Evolutionary conservation across 1,284 basidiomycete genomes (phyloP), one percentile per base, ranked within the genome.

Genomic region (Ustilago cynodontis): DNA sequence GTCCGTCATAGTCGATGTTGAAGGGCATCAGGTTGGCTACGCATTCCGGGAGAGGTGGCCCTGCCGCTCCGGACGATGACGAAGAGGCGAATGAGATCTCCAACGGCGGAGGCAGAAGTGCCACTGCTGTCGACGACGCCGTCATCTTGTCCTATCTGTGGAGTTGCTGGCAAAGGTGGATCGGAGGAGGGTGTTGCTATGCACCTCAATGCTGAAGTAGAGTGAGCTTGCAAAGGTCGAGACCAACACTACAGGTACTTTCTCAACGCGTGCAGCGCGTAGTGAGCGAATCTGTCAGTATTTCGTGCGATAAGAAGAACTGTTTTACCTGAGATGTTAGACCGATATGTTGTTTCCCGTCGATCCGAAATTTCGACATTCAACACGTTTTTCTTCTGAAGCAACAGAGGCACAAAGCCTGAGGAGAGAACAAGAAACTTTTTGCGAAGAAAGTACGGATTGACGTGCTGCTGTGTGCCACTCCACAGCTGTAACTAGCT

Each of bases 1-100:
- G 61, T 10, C 78, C 78, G 53, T 71, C 55, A 59, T 80, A 80
- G 49, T 74, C 69, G 49, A 80, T 72, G 60, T 52, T 54, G 50
- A 80, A 75, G 9, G 78, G 78, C 78, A 80, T 80, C 6, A 80
- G 69, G 57, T 80, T 77, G 26, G 77, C 71, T 13, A 33, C 55
- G 51, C 68, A 63, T 41, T 20, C 2, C 6, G 71, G 71, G 1
- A 73, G 58, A 0, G 37, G n/a, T 28, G 55, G 3, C 18, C 33
- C 50, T 24, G 55, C 4, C 3, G 43, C 6, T 20, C 7, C 13
- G 35, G 35, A 10, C 14, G 35, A 6, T 6, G 35, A 20, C 43
- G 43, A 49, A 24, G 26, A 9, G 0, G 43, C 11, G 22, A 70
- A 39, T 11, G 45, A 11, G 41, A 77, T 50, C 11, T 61, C 55